Conservation (phyloP, 345 rosid genomes). For the Linum lewisii region DNA sequence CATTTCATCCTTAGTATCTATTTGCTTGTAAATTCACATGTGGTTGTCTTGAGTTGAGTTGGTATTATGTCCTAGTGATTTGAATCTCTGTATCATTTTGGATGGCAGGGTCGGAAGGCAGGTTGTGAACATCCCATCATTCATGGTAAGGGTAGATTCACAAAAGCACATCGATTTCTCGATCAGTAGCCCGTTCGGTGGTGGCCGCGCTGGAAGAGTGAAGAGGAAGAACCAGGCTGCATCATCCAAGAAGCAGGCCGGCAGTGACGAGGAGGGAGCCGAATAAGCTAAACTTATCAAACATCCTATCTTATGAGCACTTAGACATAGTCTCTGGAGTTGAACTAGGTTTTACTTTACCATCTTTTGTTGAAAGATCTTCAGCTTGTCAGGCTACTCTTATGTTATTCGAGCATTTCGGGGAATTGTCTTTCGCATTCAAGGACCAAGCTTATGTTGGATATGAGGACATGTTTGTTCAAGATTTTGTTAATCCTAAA, state of each 20-base stretch:
- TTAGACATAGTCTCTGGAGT: neutral
- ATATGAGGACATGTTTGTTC: too few species aligned
- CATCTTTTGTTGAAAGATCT: neutral
- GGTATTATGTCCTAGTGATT: too few species aligned
- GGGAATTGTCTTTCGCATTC: too few species aligned
- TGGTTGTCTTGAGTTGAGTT: too few species aligned
- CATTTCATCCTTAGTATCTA: too few species aligned
- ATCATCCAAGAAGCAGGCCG: slow-evolving; percentile 56
- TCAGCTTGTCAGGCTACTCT: neutral
- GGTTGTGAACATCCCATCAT: slow-evolving; percentile 59
- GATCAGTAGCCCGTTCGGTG: slow-evolving; percentile 54
- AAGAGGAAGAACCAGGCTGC: slow-evolving; percentile 61
- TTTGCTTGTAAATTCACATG: too few species aligned
- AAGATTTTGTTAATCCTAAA: too few species aligned
- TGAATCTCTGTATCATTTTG: neutral
- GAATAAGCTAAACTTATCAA: neutral
- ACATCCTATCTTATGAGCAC: neutral
- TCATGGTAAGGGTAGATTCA: slow-evolving; percentile 63
- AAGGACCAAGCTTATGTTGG: too few species aligned
- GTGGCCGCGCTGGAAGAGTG: slow-evolving; percentile 65
- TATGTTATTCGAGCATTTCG: too few species aligned
- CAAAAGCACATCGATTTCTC: slow-evolving; percentile 71
- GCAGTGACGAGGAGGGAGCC: slow-evolving; percentile 62
- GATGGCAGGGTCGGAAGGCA: slow-evolving; percentile 57
- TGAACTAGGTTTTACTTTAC: neutral